phyloP scores from a whole-genome alignment of 2,329 filamentous ascomycete species.

The Fusarium camptoceras region DNA sequence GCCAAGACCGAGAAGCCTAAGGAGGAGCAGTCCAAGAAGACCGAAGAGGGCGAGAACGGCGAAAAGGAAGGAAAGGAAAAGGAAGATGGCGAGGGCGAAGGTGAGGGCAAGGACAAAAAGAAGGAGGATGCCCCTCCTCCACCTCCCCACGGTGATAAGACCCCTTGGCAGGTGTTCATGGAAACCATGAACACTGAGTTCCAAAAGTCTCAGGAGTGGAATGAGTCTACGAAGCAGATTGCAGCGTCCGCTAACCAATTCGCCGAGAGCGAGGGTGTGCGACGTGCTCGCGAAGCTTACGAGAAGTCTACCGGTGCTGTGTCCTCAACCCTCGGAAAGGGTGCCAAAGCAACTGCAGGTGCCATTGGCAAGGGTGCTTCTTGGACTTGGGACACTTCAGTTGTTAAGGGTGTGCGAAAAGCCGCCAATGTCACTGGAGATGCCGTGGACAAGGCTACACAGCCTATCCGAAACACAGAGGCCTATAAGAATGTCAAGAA shows the following conservation, averaged over 20 bases:
- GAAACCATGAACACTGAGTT: constrained; percentile 96
- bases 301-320: constrained; percentile 87
- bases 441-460: constrained; percentile 92
- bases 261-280: constrained; percentile 90
- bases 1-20: constrained; percentile 55
- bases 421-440: constrained; percentile 87
- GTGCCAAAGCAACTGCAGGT: constrained; percentile 85
- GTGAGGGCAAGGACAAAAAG: constrained; percentile 67
- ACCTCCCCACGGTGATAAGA: constrained; percentile 97
- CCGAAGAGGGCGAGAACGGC: constrained; percentile 52
- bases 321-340: constrained; percentile 79
- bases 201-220: constrained; percentile 98
- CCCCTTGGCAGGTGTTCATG: constrained; percentile 97
- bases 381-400: constrained; percentile 97
- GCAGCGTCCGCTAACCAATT: constrained; percentile 91
- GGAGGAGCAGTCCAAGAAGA: constrained; percentile 59
- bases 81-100: constrained; percentile 59
- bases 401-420: constrained; percentile 90
- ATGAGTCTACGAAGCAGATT: constrained; percentile 96
- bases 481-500: constrained; percentile 95
- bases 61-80: constrained; percentile 61
- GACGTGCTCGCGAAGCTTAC: constrained; percentile 86
- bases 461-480: constrained; percentile 93
- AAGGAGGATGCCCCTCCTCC: constrained; percentile 82
- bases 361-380: constrained; percentile 90